Evolutionary conservation across 2,329 filamentous ascomycete genomes (phyloP).

Genomic region (Gnomoniopsis sp.): DNA sequence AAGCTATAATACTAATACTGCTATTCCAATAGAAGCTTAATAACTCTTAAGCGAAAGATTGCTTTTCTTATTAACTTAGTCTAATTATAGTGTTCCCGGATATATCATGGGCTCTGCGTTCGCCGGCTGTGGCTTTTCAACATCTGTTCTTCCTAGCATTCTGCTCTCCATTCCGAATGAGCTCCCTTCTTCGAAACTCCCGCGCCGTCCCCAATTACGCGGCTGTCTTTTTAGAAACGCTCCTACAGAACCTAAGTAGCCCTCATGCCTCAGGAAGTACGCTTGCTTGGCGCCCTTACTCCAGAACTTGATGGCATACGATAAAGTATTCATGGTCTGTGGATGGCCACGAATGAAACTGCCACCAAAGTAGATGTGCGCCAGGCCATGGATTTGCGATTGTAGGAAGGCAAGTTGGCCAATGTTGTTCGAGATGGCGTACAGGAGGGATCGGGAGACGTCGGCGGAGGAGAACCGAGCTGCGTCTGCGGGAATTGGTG

Average conservation of each 20-base stretch:
- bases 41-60: no score
- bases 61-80: no score
- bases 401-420: slow-evolving; percentile 98
- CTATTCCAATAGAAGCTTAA: no score
- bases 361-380: slow-evolving; percentile 95
- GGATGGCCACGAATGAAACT: slow-evolving; percentile 94
- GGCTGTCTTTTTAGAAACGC: slow-evolving; percentile 92
- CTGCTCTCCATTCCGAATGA: slow-evolving; percentile 27
- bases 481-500: slow-evolving; percentile 15
- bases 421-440: slow-evolving; percentile 96
- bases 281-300: slow-evolving; percentile 87
- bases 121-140: slow-evolving; percentile 5
- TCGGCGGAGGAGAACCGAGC: slow-evolving; percentile 72
- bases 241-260: slow-evolving; percentile 89
- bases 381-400: slow-evolving; percentile 86
- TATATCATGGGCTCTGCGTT: neutral
- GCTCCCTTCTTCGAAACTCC: slow-evolving; percentile 61
- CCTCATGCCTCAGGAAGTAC: slow-evolving; percentile 93
- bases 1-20: no score
- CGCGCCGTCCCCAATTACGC: slow-evolving; percentile 82
- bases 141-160: slow-evolving; percentile 20
- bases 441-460: slow-evolving; percentile 85
- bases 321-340: slow-evolving; percentile 96
- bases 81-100: slow-evolving; percentile 7
- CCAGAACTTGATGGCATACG: slow-evolving; percentile 98